Conservation (phyloP, 169 alveolate genomes). For the Plasmodium gonderi region DNA sequence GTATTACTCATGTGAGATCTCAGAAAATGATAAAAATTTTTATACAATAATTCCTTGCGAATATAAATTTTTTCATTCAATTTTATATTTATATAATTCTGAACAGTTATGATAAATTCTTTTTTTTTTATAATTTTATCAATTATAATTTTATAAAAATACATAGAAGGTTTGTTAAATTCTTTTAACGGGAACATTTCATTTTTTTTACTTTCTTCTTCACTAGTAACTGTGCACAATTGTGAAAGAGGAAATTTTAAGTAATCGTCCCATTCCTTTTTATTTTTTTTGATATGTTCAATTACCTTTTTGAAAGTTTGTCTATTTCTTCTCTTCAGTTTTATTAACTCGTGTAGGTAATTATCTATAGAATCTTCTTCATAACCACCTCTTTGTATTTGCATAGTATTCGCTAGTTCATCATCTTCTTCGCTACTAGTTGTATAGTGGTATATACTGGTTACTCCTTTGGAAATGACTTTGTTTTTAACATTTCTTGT, state of each 20-base stretch:
- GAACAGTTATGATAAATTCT: neutral
- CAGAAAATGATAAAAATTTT: constrained; percentile 24
- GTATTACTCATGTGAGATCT: neutral
- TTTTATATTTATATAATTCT: constrained; percentile 1
- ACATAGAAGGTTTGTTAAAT: constrained; percentile 7
- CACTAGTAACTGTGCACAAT: neutral
- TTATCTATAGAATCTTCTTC: neutral
- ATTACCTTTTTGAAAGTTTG: constrained; percentile 6
- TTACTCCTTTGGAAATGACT: neutral
- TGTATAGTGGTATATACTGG: neutral
- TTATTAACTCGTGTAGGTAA: constrained; percentile 6
- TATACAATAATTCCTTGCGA: neutral
- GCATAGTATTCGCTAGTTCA: neutral
- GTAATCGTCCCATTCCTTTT: constrained; percentile 6
- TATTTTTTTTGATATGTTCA: neutral
- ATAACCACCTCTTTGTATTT: neutral
- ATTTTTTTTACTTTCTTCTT: neutral
- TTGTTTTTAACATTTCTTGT: neutral
- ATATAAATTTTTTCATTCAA: neutral
- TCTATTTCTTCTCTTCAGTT: neutral
- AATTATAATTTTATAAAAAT: constrained; percentile 9
- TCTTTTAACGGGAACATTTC: constrained; percentile 16
- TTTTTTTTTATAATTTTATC: constrained; percentile 26
- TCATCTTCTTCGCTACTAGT: constrained; percentile 1
- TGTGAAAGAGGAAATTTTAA: neutral